phyloP scores from a whole-genome alignment of 2,329 filamentous ascomycete species.

The Sporothrix dimorphospora region DNA sequence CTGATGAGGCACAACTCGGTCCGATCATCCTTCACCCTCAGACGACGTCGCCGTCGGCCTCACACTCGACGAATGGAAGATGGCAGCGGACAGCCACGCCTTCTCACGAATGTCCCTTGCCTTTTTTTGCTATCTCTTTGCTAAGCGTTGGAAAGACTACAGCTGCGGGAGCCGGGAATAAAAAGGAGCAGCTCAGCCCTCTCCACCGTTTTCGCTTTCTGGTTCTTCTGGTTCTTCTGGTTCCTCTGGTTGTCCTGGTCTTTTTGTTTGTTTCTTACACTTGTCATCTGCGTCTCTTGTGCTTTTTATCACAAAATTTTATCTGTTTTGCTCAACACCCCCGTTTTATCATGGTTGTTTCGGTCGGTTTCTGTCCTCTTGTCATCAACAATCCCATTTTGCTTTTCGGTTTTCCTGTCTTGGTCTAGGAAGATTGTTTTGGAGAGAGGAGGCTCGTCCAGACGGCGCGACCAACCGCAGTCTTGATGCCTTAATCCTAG shows the following conservation, averaged over 20 bases:
- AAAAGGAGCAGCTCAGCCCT: background rate
- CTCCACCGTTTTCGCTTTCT: background rate
- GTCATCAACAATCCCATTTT: constrained; percentile 9
- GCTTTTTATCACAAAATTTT: background rate
- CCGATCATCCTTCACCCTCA: background rate
- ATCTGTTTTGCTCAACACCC: background rate
- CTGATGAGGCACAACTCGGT: background rate
- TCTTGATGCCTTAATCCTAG: background rate
- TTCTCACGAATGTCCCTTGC: background rate
- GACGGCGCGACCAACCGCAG: background rate
- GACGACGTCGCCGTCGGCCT: background rate
- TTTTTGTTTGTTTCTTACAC: background rate
- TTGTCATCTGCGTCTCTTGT: constrained; percentile 5
- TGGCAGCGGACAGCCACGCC: background rate
- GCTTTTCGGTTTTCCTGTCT: background rate
- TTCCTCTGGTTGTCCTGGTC: constrained; percentile 10
- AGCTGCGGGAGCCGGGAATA: constrained; percentile 8
- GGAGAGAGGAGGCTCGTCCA: background rate
- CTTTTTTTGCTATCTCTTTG: constrained; percentile 2
- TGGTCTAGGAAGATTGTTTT: background rate
- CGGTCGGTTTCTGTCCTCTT: constrained; percentile 17
- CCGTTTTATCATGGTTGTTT: constrained; percentile 22
- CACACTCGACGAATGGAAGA: background rate
- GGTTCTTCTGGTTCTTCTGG: constrained; percentile 6
- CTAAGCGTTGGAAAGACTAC: constrained; percentile 24